A percentile compares a stretch with the other conserved stretches of the same genome.
phyloP scores from a whole-genome alignment of 2,329 filamentous ascomycete genomes.

The Huntiella omanensis region DNA sequence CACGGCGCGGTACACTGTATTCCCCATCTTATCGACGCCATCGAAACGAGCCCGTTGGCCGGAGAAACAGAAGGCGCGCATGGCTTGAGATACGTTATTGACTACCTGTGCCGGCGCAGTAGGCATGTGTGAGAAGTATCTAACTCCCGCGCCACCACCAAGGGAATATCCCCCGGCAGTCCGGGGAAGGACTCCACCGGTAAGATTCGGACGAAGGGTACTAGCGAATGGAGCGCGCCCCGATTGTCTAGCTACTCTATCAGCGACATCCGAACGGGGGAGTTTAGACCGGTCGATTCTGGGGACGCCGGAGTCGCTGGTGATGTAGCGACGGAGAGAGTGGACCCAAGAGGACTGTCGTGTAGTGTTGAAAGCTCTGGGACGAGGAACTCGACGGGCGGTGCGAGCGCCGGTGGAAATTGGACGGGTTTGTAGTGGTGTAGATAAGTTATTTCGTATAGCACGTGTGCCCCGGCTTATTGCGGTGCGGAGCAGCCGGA shows the following conservation, averaged over 20 bases:
- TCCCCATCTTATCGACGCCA: constrained; percentile 52
- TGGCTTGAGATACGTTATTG: constrained; percentile 83
- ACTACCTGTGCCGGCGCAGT: constrained; percentile 76
- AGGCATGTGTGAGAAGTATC: constrained; percentile 82
- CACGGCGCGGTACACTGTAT: constrained; percentile 64
- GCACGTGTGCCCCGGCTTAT: constrained; percentile 31
- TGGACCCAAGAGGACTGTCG: constrained; percentile 6
- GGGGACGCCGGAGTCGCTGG: constrained; percentile 8
- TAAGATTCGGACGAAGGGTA: constrained; percentile 78
- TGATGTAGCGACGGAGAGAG: constrained; percentile 9
- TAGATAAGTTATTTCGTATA: constrained; percentile 30
- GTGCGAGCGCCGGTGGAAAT: constrained; percentile 30
- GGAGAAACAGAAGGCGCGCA: constrained; percentile 81
- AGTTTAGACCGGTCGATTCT: constrained; percentile 10
- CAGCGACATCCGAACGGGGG: constrained; percentile 9
- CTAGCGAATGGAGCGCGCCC: constrained; percentile 72
- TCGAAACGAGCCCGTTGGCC: constrained; percentile 80
- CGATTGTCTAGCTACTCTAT: constrained; percentile 21
- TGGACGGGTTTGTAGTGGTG: constrained; percentile 22
- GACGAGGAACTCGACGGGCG: constrained; percentile 22
- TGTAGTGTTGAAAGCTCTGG: constrained; percentile 8
- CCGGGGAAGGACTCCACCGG: constrained; percentile 66
- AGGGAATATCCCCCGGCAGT: constrained; percentile 77
- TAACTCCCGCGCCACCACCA: constrained; percentile 33
- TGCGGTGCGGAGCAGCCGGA: constrained; percentile 34